phyloP scores from a whole-genome alignment of 768 basidiomycete genomes.

The Tricholoma saponaceum region DNA sequence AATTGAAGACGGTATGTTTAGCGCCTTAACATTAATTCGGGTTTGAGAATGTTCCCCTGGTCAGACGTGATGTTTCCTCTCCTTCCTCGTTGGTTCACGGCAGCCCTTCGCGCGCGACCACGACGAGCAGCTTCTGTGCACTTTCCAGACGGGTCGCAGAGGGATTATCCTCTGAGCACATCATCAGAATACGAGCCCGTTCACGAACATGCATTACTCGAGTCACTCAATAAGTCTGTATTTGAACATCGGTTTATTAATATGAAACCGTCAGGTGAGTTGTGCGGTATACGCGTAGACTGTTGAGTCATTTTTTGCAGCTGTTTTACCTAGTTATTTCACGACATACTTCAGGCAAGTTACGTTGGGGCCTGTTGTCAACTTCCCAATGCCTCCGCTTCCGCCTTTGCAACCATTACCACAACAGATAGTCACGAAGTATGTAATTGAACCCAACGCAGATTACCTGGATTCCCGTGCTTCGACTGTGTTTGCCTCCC shows the following conservation, averaged over 20 bases:
- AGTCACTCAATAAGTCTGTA: slow-evolving; percentile 61
- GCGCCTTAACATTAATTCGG: background rate
- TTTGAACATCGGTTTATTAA: slow-evolving; percentile 74
- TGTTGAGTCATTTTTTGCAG: slow-evolving; percentile 26
- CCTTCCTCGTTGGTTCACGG: slow-evolving; percentile 75
- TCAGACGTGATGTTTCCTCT: slow-evolving; percentile 73
- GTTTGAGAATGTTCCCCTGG: background rate
- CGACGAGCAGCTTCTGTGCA: slow-evolving; percentile 45
- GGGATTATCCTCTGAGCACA: slow-evolving; percentile 28
- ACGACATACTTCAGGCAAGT: slow-evolving; percentile 70
- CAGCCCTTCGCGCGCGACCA: slow-evolving; percentile 54
- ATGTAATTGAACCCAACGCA: slow-evolving; percentile 30
- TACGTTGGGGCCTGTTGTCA: slow-evolving; percentile 52
- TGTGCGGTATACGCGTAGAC: background rate
- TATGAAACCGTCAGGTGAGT: slow-evolving; percentile 59
- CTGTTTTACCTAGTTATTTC: slow-evolving; percentile 65
- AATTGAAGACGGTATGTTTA: slow-evolving; percentile 60
- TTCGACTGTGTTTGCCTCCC: slow-evolving; percentile 32
- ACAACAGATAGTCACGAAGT: slow-evolving; percentile 37
- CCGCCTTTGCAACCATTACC: slow-evolving; percentile 58
- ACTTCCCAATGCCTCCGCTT: slow-evolving; percentile 67
- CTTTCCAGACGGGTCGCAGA: slow-evolving; percentile 44
- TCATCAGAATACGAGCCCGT: slow-evolving; percentile 28
- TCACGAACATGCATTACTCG: slow-evolving; percentile 70
- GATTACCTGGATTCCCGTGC: slow-evolving; percentile 31